Base-by-base conservation (phyloP, 768 basidiomycete genomes). In the Collybia mongolica region DNA sequence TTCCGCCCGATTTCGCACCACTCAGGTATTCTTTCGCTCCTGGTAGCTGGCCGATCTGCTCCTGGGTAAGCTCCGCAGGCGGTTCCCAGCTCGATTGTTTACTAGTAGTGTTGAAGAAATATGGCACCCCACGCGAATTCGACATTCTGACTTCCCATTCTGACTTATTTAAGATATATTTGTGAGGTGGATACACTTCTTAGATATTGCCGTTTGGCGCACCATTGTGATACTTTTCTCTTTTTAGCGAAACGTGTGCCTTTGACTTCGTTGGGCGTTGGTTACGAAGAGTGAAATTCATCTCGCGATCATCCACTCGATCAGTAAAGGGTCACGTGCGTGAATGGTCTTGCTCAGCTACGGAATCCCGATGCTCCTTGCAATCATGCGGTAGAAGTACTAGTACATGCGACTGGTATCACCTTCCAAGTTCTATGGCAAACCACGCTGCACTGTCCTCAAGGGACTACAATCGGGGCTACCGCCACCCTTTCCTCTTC, bases 71-170 rank as follows among this genome's bases (percentile, higher is more conserved):
- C 2, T 69, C 83, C 1, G 72, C 22, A 2, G 92, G 95, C 0
- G 79, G 52, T 0, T 92, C 87, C 97, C 97, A 99, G 47, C 68
- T 74, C 1, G 96, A 98, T 50, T 80, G 62, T 42, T 79, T 75
- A 41, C 88, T 88, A 23, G 75, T 64, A 35, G 70, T 58, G 68
- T 97, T 90, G 84, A 82, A 96, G 73, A 86, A 98, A 76, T 98
- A 98, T 14, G 93, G 89, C 29, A 90, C 65, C 20, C 77, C 67
- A 60, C 83, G 83, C 18, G 90, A 87, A 63, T 68, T 83, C 39
- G 93, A 95, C 75, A 92, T 80, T 52, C 92, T 86, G 55, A 98
- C 74, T 81, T 97, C 91, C 93, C 93, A 98, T 19, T 62, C 55
- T 48, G 63, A 57, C 65, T 60, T 20, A 20, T 20, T 26, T 32